Conservation (phyloP, 257 asterid genomes). For the Penstemon barbatus region DNA sequence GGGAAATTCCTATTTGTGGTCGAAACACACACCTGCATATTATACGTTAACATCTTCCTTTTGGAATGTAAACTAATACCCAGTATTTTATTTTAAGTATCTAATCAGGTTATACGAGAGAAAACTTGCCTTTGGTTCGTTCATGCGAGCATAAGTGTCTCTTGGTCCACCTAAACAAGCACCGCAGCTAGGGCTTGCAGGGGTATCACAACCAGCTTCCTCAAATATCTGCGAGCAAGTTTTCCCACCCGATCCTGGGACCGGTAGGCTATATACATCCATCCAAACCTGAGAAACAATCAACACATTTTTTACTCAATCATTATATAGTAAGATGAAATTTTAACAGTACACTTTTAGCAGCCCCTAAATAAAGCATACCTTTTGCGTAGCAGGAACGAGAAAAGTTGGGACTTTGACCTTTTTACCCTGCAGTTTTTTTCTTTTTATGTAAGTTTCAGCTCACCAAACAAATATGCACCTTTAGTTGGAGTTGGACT, state of each 20-base stretch:
- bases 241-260: slow-evolving; percentile 95
- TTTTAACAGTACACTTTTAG: not conserved
- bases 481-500: not conserved
- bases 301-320: not conserved
- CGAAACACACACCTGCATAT: slow-evolving; percentile 72
- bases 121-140: slow-evolving; percentile 80
- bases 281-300: slow-evolving; percentile 77
- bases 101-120: too few species aligned
- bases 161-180: slow-evolving; percentile 97
- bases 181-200: slow-evolving; percentile 95
- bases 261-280: slow-evolving; percentile 87
- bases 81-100: too few species aligned
- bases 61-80: too few species aligned
- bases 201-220: slow-evolving; percentile 99
- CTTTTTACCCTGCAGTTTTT: slow-evolving; percentile 65
- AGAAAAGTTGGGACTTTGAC: slow-evolving; percentile 99
- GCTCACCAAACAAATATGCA: not conserved
- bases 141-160: slow-evolving; percentile 96
- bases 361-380: slow-evolving; percentile 25
- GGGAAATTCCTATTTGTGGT: slow-evolving; percentile 90
- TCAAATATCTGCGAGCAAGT: slow-evolving; percentile 97
- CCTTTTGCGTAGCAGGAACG: slow-evolving; percentile 99
- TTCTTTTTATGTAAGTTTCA: slow-evolving; percentile 12
- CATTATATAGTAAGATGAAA: slow-evolving; percentile 5
- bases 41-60: slow-evolving; percentile 38